Evolutionary conservation across 1,284 basidiomycete genomes (phyloP), one percentile per base, ranked within the genome.

Genomic region (Trametes pubescens): DNA sequence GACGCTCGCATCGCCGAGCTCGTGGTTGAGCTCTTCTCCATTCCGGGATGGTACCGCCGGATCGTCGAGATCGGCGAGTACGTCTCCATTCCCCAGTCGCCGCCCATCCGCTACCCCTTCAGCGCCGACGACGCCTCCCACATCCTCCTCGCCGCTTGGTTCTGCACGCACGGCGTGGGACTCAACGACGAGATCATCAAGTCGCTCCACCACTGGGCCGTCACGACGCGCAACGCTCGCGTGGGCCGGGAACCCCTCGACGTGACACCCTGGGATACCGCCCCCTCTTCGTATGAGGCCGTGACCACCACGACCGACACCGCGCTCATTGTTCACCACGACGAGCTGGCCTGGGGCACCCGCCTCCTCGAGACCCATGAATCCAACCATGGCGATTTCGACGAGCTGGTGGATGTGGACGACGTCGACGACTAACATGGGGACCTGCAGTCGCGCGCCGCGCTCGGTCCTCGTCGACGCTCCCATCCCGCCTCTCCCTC

Each of bases 341-440:
- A 48, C 47, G 24, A 26, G 24, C 3, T 48, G 11, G 47, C 24
- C 2, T 48, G 47, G 47, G 47, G 47, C 16, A 26, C 26, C 2
- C 2, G 2, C 4, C 9, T 48, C 6, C 10, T 8, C 6, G 47
- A 48, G 4, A 26, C 2, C 8, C 2, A 2, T 10, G 11, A 14
- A 9, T 26, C 24, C 24, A 48, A 48, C 47, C 47, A 11, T 14
- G 47, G 2, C 6, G 47, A 48, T 7, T 26, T 4, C 6, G 47
- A 48, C 47, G 47, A 26, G 47, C 13, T 48, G 24, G 29, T 48
- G 24, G 26, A 48, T n/a, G n/a, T n/a, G n/a, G n/a, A n/a, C n/a
- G n/a, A n/a, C n/a, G n/a, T n/a, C 47, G 47, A 29, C 47, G 47
- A 48, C 22, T 48, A 48, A 21, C 4, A 47, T 35, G 46, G 46